A percentile compares a stretch with the other conserved stretches of the same genome.
Conservation (phyloP, 371 early-diverging fungal species). For the Mucor sp. region DNA sequence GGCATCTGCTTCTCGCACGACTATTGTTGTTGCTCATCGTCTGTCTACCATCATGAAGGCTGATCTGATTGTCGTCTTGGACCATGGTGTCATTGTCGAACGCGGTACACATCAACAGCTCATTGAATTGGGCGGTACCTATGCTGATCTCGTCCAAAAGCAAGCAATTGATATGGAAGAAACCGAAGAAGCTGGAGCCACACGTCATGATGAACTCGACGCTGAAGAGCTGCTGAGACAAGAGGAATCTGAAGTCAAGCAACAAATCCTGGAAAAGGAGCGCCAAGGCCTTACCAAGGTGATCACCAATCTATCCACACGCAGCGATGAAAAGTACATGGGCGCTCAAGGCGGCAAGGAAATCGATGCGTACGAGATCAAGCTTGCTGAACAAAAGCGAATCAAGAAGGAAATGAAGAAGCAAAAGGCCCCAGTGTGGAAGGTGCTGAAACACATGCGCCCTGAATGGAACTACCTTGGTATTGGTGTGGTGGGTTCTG, state of each 20-base stretch:
- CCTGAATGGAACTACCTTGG: constrained; percentile 38
- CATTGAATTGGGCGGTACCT: constrained; percentile 39
- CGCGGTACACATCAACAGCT: constrained; percentile 65
- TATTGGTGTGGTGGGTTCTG: constrained; percentile 43
- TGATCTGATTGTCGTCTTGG: constrained; percentile 77
- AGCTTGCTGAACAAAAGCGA: constrained; percentile 42
- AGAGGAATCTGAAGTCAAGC: constrained; percentile 22
- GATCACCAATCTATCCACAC: background rate
- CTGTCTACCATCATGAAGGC: constrained; percentile 76
- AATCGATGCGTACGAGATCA: constrained; percentile 41
- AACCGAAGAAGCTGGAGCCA: background rate
- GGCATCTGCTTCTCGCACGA: constrained; percentile 74
- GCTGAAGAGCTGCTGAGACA: constrained; percentile 5
- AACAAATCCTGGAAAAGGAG: constrained; percentile 20
- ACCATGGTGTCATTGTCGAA: constrained; percentile 70
- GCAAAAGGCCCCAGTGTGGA: constrained; percentile 5
- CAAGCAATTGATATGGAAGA: constrained; percentile 25
- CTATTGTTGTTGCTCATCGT: constrained; percentile 89
- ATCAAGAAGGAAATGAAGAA: constrained; percentile 36
- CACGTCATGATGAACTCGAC: background rate
- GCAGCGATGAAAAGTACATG: background rate
- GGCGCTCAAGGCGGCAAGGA: background rate
- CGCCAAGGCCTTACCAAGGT: background rate
- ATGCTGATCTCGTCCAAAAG: constrained; percentile 50
- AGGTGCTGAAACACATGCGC: constrained; percentile 20